Evolutionary conservation across 257 asterid species (phyloP).

Genomic region (Penstemon eatonii): DNA sequence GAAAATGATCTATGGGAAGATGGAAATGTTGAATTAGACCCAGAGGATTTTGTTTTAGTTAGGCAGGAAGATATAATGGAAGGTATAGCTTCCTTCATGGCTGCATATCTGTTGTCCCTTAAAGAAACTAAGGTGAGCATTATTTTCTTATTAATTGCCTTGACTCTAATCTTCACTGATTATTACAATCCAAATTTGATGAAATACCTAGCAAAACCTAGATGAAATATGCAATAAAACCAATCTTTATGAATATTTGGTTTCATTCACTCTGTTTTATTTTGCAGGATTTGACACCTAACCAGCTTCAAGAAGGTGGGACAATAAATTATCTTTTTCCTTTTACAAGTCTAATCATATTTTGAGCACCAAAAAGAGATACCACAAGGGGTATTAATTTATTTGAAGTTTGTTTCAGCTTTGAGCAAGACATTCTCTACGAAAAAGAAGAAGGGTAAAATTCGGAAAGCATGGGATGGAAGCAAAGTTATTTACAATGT

Average conservation of each 20-base stretch:
- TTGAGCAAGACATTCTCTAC: conserved; percentile 94
- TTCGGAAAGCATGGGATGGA: conserved; percentile 98
- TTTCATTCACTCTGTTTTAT: conserved; percentile 8
- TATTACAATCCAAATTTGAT: too few relatives aligned
- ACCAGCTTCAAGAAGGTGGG: conserved; percentile 94
- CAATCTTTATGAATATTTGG: too few relatives aligned
- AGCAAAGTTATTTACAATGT: conserved; percentile 94
- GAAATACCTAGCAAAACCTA: too few relatives aligned
- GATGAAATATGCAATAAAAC: too few relatives aligned
- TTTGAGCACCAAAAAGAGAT: not conserved
- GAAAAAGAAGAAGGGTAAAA: conserved; percentile 83
- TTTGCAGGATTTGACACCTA: conserved; percentile 91
- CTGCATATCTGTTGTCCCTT: conserved; percentile 84
- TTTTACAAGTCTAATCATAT: conserved; percentile 2
- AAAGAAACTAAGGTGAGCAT: conserved; percentile 79
- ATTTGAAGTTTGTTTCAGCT: conserved; percentile 55
- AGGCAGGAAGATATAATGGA: conserved; percentile 97
- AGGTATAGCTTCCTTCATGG: conserved; percentile 99
- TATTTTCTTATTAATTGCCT: conserved; percentile 21
- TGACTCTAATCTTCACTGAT: not conserved
- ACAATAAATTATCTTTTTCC: conserved; percentile 20
- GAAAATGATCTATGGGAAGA: conserved; percentile 92
- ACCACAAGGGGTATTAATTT: conserved; percentile 25
- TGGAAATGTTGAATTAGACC: conserved; percentile 53
- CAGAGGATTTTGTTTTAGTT: conserved; percentile 88